phyloP scores from a whole-genome alignment of 1,284 basidiomycete genomes.

The Dichomitus squalens region DNA sequence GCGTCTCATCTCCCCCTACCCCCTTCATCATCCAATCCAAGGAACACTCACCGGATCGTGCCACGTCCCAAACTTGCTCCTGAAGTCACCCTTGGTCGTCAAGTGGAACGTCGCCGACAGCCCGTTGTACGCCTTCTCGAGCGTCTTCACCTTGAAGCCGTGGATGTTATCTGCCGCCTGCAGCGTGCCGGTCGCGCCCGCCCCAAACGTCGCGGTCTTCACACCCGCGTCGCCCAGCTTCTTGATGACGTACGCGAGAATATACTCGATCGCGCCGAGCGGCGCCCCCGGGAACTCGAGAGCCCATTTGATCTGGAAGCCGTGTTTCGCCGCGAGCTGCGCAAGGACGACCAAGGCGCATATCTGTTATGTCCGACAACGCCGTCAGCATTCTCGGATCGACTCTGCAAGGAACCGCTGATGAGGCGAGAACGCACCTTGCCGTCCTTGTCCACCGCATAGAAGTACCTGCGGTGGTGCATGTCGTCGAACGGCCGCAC shows the following conservation, averaged over 20 bases:
- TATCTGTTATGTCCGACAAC: conserved; percentile 24
- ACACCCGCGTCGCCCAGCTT: conserved; percentile 46
- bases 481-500: conserved; percentile 55
- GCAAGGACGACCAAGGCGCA: conserved; percentile 54
- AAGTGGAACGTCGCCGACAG: conserved; percentile 45
- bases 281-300: conserved; percentile 57
- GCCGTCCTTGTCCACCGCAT: conserved; percentile 45
- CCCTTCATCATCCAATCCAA: background rate
- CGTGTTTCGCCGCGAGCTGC: conserved; percentile 50
- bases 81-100: conserved; percentile 47
- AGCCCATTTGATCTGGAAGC: conserved; percentile 63
- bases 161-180: conserved; percentile 40
- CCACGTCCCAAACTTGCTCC: conserved; percentile 42
- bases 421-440: conserved; percentile 31
- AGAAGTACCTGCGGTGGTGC: conserved; percentile 55
- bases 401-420: background rate
- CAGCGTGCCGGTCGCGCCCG: conserved; percentile 42
- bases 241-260: conserved; percentile 50
- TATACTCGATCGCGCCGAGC: conserved; percentile 49
- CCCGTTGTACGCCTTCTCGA: conserved; percentile 49
- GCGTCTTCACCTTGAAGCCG: conserved; percentile 41
- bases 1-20: background rate
- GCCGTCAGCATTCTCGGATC: background rate
- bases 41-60: conserved; percentile 37
- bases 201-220: conserved; percentile 47